Evolutionary conservation across 2,329 filamentous ascomycete species (phyloP), one percentile per base, ranked within the genome.

Genomic region (Apiospora malaysiana): DNA sequence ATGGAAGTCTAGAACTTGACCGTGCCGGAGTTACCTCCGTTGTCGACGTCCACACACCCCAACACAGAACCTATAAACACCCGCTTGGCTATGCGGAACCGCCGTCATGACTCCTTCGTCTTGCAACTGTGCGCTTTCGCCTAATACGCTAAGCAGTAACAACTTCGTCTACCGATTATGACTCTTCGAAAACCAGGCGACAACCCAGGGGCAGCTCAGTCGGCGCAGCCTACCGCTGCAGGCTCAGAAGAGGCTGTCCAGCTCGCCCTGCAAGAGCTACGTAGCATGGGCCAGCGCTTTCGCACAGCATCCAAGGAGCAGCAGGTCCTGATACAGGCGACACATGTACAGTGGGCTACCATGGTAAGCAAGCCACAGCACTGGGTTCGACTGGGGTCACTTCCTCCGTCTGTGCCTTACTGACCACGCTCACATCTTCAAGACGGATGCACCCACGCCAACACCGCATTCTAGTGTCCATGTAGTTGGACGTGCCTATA

Each of bases 321-420:
- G 18, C 66, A 68, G 43, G 43, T 32, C 43, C 18, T 47, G 18
- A 68, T 68, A 21, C 66, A 47, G 43, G 66, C 43, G 25, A 68
- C 66, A 45, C 66, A 68, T 45, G 25, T 32, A 16, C 43, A 47
- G 2, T 68, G 66, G 66, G 66, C 66, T 47, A n/a, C 43, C 43
- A 68, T 68, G 66, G 66, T 68, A 47, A 47, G 56, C 25, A 66
- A 45, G 25, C 56, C 51, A 37, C 32, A 37, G 51, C 27, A 59
- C 32, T 10, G 51, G 32, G 8, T 10, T 21, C 6, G 27, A 16
- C 51, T 59, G 2, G 4, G 16, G 16, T 40, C 2, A 21, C 4
- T 40, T 10, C 32, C 32, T 23, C 21, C 27, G 9, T 10, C 8
- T 3, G 37, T 8, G 56, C 21, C 56, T n/a, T 63, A 12, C 56